Percentiles rank a stretch among this genome's conserved stretches.
phyloP scores from a whole-genome alignment of 177 flowering plant species.

The Vitis hybrid region DNA sequence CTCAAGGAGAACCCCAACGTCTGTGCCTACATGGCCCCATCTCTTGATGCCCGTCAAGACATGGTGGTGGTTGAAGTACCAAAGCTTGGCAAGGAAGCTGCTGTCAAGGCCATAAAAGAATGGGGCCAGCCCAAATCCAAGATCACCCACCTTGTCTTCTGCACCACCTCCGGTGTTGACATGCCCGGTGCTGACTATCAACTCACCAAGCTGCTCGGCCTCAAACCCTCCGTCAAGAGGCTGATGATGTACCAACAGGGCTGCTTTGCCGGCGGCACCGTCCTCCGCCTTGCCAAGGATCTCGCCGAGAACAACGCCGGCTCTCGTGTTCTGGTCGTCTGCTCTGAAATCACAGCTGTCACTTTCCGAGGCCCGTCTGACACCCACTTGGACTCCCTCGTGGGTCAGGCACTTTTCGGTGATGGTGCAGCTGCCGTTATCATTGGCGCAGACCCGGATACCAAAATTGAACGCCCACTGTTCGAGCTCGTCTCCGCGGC shows the following conservation, averaged over 20 bases:
- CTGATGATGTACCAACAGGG: conserved; percentile 60
- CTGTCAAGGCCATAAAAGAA: conserved; percentile 54
- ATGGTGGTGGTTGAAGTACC: conserved; percentile 53
- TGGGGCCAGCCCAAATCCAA: conserved; percentile 68
- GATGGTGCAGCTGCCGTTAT: conserved; percentile 49
- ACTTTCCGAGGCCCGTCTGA: conserved; percentile 44
- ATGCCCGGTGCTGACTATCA: conserved; percentile 71
- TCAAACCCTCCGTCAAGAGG: conserved; percentile 55
- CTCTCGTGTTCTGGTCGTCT: conserved; percentile 44
- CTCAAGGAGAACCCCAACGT: conserved; percentile 53
- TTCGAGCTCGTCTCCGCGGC: conserved; percentile 36
- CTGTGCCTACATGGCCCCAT: conserved; percentile 46
- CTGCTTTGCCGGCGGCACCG: conserved; percentile 50
- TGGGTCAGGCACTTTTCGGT: conserved; percentile 45
- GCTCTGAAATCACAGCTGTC: conserved; percentile 42
- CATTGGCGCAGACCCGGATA: conserved; percentile 37
- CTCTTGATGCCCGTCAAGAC: conserved; percentile 52
- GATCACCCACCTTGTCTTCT: conserved; percentile 61
- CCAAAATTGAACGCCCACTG: conserved; percentile 26
- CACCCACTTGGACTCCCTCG: conserved; percentile 35
- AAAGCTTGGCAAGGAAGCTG: conserved; percentile 61
- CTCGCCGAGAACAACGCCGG: conserved; percentile 48
- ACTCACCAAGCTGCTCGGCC: conserved; percentile 62
- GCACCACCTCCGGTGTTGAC: conserved; percentile 60
- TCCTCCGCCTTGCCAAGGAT: conserved; percentile 48